These are phyloP conservation scores for Teratosphaeria pseudoeucalypti DNA, from an alignment of 2,329 filamentous ascomycete species.

Conservation along the genomic window DNA sequence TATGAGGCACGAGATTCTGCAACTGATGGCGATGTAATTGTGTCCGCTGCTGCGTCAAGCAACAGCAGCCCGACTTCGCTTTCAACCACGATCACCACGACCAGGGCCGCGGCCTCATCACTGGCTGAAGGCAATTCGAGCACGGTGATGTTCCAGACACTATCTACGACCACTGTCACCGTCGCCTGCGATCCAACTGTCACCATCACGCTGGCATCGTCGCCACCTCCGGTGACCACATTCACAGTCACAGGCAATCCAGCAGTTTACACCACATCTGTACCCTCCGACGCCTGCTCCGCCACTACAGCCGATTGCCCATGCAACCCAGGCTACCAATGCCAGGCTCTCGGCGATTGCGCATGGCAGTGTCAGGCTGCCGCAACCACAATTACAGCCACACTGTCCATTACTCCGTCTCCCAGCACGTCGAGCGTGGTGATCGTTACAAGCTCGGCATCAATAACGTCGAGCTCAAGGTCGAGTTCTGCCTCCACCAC, in stretches of 20 bases:
- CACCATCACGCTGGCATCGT: background rate
- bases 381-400: background rate
- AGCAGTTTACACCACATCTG: slow-evolving; percentile 5
- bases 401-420: background rate
- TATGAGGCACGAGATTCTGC: slow-evolving; percentile 9
- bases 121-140: background rate
- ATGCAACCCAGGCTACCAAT: background rate
- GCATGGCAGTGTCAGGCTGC: background rate
- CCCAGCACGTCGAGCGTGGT: background rate
- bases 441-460: slow-evolving; percentile 7
- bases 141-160: background rate
- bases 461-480: background rate
- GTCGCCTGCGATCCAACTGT: background rate
- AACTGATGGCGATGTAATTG: background rate
- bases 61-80: background rate
- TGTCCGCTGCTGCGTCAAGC: background rate
- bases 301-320: background rate
- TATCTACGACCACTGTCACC: background rate
- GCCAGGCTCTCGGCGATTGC: background rate
- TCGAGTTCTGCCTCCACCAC: slow-evolving; percentile 1
- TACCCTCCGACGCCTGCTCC: background rate
- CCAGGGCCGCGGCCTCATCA: background rate
- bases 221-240: slow-evolving; percentile 9
- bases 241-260: slow-evolving; percentile 13
- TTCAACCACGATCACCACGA: background rate